Base-by-base conservation (phyloP, 345 rosid genomes). In the Tarenaya hassleriana region DNA sequence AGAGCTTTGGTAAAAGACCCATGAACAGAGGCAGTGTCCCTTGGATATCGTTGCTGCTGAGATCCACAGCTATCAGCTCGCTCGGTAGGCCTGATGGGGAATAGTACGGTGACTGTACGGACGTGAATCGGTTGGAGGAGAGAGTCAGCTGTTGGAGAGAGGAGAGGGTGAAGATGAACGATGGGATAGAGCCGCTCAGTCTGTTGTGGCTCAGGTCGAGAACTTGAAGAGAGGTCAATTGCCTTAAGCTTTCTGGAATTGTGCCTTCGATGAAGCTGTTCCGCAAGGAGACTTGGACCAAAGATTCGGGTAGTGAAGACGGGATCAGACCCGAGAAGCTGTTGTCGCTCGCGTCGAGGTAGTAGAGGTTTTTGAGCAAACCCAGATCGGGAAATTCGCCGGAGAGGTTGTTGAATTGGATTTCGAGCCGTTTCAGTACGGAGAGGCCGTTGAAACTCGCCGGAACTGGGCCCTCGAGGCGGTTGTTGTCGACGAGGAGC, bases 111-210 rank as follows among this genome's bases (percentile, higher is more conserved):
- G 83, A 40, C 2, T 80, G 73, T 19, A 90, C 54, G 49, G 91
- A 75, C 0, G 73, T 67, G 70, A 90, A 76, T 34, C 52, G 58
- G 64, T 89, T 85, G 75, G 46, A 67, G n/a, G 94, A 72, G 61
- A 90, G 88, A 14, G 77, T 78, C 40, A 86, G 84, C 44, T 90
- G 97, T 34, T 90, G 86, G 10, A 90, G 84, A 20, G 94, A 72
- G 7, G 78, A 81, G 58, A 71, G 90, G 51, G 50, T 59, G 70
- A 86, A 81, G 48, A 90, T 65, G 37, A 69, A 24, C 0, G 74
- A 60, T 15, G 91, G 85, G 46, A 81, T 64, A 0, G 79, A 61
- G 47, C 69, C 83, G 2, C 47, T 61, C 66, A 90, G 84, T 10
- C 57, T 65, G 75, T 86, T 90, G 73, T 73, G 62, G 66, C 79